phyloP scores from a whole-genome alignment of 352 stramenopile species.

The Globisporangium middletonii region DNA sequence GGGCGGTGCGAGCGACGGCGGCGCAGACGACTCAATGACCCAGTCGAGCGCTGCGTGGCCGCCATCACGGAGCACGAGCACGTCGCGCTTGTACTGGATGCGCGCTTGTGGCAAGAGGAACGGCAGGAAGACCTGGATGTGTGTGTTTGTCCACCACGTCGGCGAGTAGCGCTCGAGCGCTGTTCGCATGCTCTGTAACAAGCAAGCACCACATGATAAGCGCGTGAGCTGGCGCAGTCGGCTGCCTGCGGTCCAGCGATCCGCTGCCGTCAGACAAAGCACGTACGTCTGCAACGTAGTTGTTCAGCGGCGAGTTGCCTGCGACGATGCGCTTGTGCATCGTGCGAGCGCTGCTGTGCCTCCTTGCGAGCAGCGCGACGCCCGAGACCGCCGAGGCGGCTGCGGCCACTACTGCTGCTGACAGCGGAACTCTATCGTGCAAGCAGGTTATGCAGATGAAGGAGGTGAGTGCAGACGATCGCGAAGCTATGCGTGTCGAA shows the following conservation, averaged over 20 bases:
- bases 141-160: constrained; percentile 72
- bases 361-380: constrained; percentile 21
- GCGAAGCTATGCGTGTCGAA: not conserved
- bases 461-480: not conserved
- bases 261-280: not conserved
- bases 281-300: constrained; percentile 37
- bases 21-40: constrained; percentile 33
- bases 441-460: not conserved
- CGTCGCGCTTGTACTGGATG: constrained; percentile 52
- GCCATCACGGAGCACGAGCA: constrained; percentile 51
- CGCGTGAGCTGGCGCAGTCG: not conserved
- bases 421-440: not conserved
- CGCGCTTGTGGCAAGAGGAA: constrained; percentile 56
- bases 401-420: constrained; percentile 1
- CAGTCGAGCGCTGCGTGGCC: constrained; percentile 69
- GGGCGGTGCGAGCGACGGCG: not conserved
- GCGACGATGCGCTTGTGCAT: constrained; percentile 50
- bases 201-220: not conserved
- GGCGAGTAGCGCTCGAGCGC: constrained; percentile 52
- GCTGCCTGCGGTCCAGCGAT: not conserved
- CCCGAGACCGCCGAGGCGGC: constrained; percentile 25
- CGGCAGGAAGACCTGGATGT: constrained; percentile 67
- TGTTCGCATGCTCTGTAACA: constrained; percentile 31
- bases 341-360: not conserved
- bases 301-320: constrained; percentile 58